These are phyloP conservation scores for Colletotrichum nymphaeae DNA, from an alignment of 2,329 filamentous ascomycete species.

Conservation along the genomic window DNA sequence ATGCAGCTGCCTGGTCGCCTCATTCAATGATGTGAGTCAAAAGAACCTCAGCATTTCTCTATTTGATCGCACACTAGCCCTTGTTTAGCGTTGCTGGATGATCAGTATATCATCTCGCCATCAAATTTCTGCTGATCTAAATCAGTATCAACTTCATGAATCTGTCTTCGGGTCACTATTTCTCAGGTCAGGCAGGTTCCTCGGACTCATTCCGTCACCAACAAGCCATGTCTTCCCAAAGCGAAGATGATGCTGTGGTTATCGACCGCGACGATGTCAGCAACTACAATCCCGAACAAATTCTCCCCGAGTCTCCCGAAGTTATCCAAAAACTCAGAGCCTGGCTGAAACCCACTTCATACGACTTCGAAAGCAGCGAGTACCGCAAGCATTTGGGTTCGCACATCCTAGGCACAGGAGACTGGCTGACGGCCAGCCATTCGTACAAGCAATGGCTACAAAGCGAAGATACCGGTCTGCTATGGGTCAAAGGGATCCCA, in stretches of 20 bases:
- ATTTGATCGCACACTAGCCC: too few relatives aligned
- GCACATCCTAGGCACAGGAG: conserved; percentile 38
- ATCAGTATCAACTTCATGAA: too few relatives aligned
- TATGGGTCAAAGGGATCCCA: conserved; percentile 49
- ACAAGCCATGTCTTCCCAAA: not conserved
- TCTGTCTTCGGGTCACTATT: too few relatives aligned
- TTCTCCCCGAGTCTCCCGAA: conserved; percentile 43
- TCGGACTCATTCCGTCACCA: too few relatives aligned
- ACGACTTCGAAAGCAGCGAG: conserved; percentile 41
- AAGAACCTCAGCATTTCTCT: too few relatives aligned
- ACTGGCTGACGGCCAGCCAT: conserved; percentile 33
- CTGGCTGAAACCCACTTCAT: conserved; percentile 46
- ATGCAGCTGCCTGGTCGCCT: too few relatives aligned
- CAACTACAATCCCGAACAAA: conserved; percentile 46
- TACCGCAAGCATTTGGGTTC: conserved; percentile 41
- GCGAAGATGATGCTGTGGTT: conserved; percentile 40
- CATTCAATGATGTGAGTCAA: too few relatives aligned
- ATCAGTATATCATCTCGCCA: too few relatives aligned
- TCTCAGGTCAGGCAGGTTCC: too few relatives aligned
- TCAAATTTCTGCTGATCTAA: too few relatives aligned
- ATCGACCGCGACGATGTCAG: conserved; percentile 43
- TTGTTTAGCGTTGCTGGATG: too few relatives aligned
- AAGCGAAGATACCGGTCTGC: not conserved
- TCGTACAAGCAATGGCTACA: conserved; percentile 37
- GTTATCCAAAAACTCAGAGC: conserved; percentile 37